Base-by-base conservation (phyloP, 345 rosid species). In the Rhodamnia rubescens region DNA sequence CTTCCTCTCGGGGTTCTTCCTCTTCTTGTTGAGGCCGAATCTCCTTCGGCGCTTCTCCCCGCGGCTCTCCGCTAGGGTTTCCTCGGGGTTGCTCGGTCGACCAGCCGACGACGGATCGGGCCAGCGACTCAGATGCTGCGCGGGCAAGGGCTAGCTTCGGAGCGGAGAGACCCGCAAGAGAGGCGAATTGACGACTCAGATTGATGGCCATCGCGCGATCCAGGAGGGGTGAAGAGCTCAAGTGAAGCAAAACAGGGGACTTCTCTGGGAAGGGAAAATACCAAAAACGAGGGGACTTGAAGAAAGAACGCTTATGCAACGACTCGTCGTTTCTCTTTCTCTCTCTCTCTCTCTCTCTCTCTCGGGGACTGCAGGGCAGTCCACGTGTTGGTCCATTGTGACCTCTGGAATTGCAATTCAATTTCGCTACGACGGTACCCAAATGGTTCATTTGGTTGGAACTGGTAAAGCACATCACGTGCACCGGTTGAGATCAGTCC, bases 171-270 rank as follows among this genome's bases (percentile, higher is more conserved):
- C 40, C 80, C 47, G 26, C 26, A 44, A 69, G 26, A 58, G 93
- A 86, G 20, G 90, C 52, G 56, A 90, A 56, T 9, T 90, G 32
- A 81, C 90, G 89, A 86, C 86, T 55, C 21, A 90, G 87, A 87
- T 75, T 88, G 90, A 51, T 87, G 42, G 92, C 88, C 94, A 92
- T 92, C 47, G 59, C 74, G 69, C 83, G 69, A 69, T 58, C 53
- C 42, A 13, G 16, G 52, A 8, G 24, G 44, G 15, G 24, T 55
- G 32, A 53, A 29, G 57, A 52, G 21, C 29, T 24, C 10, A n/a
- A 12, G 27, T 42, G 24, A 22, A 52, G 59, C 44, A 5, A 24
- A 53, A 24, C 20, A 64, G 53, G 4, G 40, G 40, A n/a, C 40
- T 83, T 22, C 5, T 40, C 85, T 44, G 53, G 85, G 5, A 53